Base-by-base conservation (phyloP, 2,329 filamentous ascomycete genomes). In the Botrytis elliptica region DNA sequence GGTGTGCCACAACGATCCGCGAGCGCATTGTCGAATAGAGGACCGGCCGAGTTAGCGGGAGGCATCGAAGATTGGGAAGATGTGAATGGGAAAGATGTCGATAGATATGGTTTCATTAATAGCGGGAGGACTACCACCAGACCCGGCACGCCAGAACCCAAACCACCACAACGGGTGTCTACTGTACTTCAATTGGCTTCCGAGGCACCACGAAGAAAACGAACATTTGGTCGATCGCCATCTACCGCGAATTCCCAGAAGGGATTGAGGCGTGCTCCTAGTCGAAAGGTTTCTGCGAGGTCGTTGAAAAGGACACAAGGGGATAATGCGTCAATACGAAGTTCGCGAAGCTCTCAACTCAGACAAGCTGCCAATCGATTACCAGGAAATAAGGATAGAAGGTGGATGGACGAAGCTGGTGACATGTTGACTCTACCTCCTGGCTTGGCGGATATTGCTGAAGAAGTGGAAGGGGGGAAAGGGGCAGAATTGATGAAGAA, bases 1-100 rank as follows among this genome's bases (percentile, higher is more conserved):
- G 72, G 72, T 36, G 49, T 71, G 70, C 46, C 62, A 25, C 36
- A 70, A 40, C 77, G 79, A 72, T 74, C 78, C 55, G 74, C 73
- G 7, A 81, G 78, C 65, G 75, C 74, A 8, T 42, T 76, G 33
- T 79, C 79, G 33, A 70, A 65, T 52, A 78, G 70, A 80, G 74
- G 73, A 59, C 76, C 78, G 67, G 84, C 85, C 74, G 86, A 89
- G 78, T 82, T 87, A 59, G 88, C 87, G 22, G 88, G 88, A 65
- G 88, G 88, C 25, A 83, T 91, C 33, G 90, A 92, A 79, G 89
- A 92, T 78, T 92, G 89, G 89, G 87, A 91, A 78, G 88, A 91
- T 76, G 83, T 92, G 3, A 83, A 89, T 71, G 88, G 86, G 46
- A 84, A 83, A 68, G 87, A 89, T 79, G 87, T 92, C 75, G 90